These are phyloP conservation scores for Neostapfia colusana DNA, from an alignment of 176 grass and related monocot genomes.

Conservation along the genomic window DNA sequence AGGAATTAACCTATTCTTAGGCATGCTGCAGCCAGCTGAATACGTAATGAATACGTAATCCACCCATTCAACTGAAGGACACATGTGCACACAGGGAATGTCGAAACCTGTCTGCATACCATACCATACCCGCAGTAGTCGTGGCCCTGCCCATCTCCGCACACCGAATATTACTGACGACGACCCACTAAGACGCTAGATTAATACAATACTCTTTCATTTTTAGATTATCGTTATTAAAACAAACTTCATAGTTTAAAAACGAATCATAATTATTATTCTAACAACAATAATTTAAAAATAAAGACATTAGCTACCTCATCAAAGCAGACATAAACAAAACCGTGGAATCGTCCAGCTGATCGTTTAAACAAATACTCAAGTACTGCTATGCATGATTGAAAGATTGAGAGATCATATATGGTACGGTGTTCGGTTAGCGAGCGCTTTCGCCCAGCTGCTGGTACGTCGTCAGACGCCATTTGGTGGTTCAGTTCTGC, in stretches of 20 bases:
- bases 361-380: constrained; percentile 13
- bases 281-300: too few relatives aligned
- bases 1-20: too few relatives aligned
- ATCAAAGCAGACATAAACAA: constrained; percentile 25
- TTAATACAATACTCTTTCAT: too few relatives aligned
- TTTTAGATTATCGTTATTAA: too few relatives aligned
- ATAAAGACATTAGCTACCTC: too few relatives aligned
- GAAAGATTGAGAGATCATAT: constrained; percentile 21
- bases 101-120: constrained; percentile 38
- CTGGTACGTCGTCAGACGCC: constrained; percentile 37
- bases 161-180: constrained; percentile 19
- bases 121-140: too few relatives aligned
- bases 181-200: neutral
- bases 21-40: neutral
- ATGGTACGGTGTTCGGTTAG: constrained; percentile 38
- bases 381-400: neutral
- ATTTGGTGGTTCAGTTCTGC: neutral
- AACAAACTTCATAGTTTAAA: too few relatives aligned
- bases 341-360: constrained; percentile 28
- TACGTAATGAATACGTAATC: too few relatives aligned
- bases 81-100: neutral
- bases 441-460: constrained; percentile 27
- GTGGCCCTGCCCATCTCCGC: neutral
- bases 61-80: neutral
- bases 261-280: too few relatives aligned